phyloP scores from a whole-genome alignment of 331 rosid species.

The Quercus phellos region DNA sequence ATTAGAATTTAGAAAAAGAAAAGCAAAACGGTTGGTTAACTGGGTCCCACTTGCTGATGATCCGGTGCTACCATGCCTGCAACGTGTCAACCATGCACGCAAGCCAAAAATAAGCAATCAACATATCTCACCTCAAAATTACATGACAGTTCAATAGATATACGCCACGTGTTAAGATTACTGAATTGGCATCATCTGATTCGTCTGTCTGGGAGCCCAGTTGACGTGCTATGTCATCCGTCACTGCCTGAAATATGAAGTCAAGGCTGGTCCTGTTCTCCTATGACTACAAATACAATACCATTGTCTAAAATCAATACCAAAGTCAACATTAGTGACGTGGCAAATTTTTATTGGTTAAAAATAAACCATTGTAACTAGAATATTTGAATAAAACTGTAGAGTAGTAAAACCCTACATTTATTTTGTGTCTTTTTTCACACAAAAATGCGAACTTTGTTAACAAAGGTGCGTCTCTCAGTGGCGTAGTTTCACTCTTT shows the following conservation, averaged over 20 bases:
- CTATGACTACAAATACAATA: background rate
- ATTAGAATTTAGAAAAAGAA: no score
- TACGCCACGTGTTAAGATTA: no score
- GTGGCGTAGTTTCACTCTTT: background rate
- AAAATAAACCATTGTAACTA: background rate
- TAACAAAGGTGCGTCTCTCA: background rate
- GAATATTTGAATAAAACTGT: background rate
- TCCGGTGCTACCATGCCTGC: background rate
- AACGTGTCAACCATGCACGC: background rate
- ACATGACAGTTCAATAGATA: background rate
- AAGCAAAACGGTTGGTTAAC: no score
- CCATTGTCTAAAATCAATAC: no score
- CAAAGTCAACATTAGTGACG: background rate
- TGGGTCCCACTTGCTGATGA: no score
- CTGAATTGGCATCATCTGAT: background rate
- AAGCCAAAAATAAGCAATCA: background rate
- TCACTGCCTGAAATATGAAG: background rate
- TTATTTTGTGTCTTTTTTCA: no score
- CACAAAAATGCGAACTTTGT: no score
- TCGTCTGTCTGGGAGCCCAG: background rate
- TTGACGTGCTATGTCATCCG: background rate
- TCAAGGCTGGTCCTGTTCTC: background rate
- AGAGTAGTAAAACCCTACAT: background rate
- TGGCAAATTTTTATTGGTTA: background rate
- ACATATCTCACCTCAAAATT: background rate